phyloP scores from a whole-genome alignment of 805 yeast genomes.

The Lipomyces kockii region DNA sequence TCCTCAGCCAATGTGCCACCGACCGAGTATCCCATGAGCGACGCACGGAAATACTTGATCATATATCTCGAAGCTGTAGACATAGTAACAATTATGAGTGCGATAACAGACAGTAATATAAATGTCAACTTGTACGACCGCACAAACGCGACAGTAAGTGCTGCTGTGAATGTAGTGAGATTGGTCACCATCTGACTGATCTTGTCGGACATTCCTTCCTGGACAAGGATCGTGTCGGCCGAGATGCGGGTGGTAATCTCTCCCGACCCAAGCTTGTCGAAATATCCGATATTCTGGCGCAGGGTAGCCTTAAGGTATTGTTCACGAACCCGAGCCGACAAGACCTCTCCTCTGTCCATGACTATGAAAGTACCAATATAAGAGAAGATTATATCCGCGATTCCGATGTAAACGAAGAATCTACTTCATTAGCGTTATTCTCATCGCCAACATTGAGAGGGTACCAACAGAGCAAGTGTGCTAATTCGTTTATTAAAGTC shows the following conservation, averaged over 20 bases:
- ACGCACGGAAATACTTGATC: conserved; percentile 24
- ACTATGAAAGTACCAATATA: conserved; percentile 45
- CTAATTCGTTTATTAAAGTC: conserved; percentile 18
- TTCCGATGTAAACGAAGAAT: conserved; percentile 50
- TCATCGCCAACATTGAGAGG: not conserved
- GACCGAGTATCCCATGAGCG: conserved; percentile 27
- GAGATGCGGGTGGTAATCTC: conserved; percentile 51
- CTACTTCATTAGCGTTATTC: not conserved
- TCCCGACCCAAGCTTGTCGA: conserved; percentile 51
- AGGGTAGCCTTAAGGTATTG: conserved; percentile 46
- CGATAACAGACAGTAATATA: conserved; percentile 45
- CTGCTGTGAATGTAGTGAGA: conserved; percentile 48
- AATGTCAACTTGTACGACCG: conserved; percentile 48
- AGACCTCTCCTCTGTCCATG: conserved; percentile 49
- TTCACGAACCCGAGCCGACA: conserved; percentile 49
- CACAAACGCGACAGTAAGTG: conserved; percentile 47
- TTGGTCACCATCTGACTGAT: conserved; percentile 48
- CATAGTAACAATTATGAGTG: conserved; percentile 43
- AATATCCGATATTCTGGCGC: conserved; percentile 50
- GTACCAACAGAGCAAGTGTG: conserved; percentile 14
- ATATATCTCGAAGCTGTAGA: conserved; percentile 42
- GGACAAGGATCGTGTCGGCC: conserved; percentile 49
- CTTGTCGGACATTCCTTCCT: conserved; percentile 52
- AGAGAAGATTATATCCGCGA: conserved; percentile 40
- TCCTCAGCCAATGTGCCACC: conserved; percentile 50